Base-by-base conservation (phyloP, 2,329 filamentous ascomycete species). In the Cordyceps fumosorosea region DNA sequence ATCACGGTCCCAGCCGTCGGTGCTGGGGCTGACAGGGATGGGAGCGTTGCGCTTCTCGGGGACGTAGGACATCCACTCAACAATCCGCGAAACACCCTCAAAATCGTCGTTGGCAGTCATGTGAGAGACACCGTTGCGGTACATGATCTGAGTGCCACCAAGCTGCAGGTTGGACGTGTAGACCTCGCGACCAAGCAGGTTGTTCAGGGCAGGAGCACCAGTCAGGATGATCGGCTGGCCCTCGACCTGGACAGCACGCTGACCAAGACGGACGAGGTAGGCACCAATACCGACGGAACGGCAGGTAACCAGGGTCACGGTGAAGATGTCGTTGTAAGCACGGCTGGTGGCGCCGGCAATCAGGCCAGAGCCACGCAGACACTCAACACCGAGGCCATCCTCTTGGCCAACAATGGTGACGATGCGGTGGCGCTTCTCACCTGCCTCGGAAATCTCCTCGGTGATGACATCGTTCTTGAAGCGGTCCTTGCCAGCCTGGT, bases 61-160 rank as follows among this genome's bases (percentile, higher is more conserved):
- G 34, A 99, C 90, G 72, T 92, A 99, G 2, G 93, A 95, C 83
- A 99, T 86, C 95, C 95, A 99, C 75, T 96, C 89, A 56, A 98
- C 91, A 73, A 99, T 98, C 84, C 96, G 96, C 71, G 90, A 92
- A 24, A 99, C 90, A 85, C 95, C 95, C 71, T 93, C 93, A 70
- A 99, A 98, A 80, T 99, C 95, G 72, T 99, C 93, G 69, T 89
- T 90, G 71, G 95, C 95, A 68, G 93, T 97, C 90, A 98, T 93
- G 81, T 99, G 95, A 24, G 95, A 98, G 48, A 99, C 95, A 86
- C 95, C 95, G 75, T 99, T 99, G 80, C 91, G 93, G 86, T 99
- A 98, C 95, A 99, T 99, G 84, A 99, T 99, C 79, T 99, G 95
- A n/a, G 95, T 99, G 70, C 95, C 95, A 87, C 95, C 95, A 67